phyloP scores from a whole-genome alignment of 2,329 filamentous ascomycete genomes.

The Colletotrichum agaves region DNA sequence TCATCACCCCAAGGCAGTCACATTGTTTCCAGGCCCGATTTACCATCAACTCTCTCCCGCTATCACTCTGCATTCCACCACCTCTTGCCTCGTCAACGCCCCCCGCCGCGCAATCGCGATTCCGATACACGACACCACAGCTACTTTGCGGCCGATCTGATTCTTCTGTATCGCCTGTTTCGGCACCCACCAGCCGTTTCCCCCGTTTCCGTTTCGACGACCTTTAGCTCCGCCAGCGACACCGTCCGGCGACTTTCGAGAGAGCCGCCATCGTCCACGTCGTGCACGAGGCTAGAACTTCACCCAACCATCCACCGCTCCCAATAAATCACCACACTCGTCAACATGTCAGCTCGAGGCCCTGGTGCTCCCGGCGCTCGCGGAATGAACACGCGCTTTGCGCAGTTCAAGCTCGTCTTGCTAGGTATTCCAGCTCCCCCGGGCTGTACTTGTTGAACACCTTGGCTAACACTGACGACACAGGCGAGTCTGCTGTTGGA shows the following conservation, averaged over 20 bases:
- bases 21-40: conserved; percentile 35
- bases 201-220: conserved; percentile 12
- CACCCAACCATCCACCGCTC: conserved; percentile 37
- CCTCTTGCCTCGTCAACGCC: conserved; percentile 27
- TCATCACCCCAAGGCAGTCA: conserved; percentile 37
- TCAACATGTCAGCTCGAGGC: conserved; percentile 85
- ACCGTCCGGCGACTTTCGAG: conserved; percentile 22
- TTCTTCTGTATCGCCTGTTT: not conserved
- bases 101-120: conserved; percentile 30
- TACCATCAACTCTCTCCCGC: conserved; percentile 24
- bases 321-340: conserved; percentile 41
- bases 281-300: conserved; percentile 6
- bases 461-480: conserved; percentile 22
- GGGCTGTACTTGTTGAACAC: conserved; percentile 23
- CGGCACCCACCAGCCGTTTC: not conserved
- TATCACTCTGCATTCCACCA: conserved; percentile 18
- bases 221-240: not conserved
- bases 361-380: conserved; percentile 60
- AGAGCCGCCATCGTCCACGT: not conserved
- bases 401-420: conserved; percentile 98
- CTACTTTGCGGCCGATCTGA: not conserved
- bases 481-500: conserved; percentile 98
- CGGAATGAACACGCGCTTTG: conserved; percentile 84
- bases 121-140: conserved; percentile 15
- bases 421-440: conserved; percentile 72